Percentiles rank a stretch among this genome's conserved stretches.
Conservation (phyloP, 2,329 filamentous ascomycete genomes). For the Alternaria sp. region DNA sequence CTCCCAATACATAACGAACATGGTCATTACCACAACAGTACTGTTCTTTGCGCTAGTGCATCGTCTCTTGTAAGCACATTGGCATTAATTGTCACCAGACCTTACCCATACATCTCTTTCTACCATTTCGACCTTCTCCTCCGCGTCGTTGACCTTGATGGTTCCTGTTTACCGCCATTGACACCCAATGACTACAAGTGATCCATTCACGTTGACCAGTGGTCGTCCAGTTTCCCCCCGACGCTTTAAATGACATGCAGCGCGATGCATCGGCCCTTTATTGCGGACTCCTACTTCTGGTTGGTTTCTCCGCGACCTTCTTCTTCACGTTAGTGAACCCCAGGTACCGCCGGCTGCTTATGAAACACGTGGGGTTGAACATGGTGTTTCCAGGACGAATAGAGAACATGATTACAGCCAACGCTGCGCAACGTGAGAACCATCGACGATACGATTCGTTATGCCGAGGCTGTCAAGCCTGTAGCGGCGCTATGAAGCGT, state of each 20-base stretch:
- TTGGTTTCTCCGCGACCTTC: constrained; percentile 30
- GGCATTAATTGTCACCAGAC: constrained; percentile 9
- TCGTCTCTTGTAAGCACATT: constrained; percentile 6
- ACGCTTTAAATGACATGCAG: constrained; percentile 17
- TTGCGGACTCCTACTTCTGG: constrained; percentile 17
- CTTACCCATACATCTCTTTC: background rate
- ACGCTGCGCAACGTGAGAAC: constrained; percentile 10
- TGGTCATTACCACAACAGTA: background rate
- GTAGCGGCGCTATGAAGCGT: constrained; percentile 2
- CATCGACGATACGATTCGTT: constrained; percentile 4
- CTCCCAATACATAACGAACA: background rate
- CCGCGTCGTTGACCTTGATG: constrained; percentile 9
- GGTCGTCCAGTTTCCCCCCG: constrained; percentile 2
- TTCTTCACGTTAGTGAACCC: constrained; percentile 30
- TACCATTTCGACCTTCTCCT: constrained; percentile 14
- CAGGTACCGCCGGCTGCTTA: constrained; percentile 8
- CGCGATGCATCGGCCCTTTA: constrained; percentile 24
- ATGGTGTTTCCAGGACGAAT: background rate
- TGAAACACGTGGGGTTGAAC: constrained; percentile 10
- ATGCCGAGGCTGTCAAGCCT: constrained; percentile 5
- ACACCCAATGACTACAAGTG: constrained; percentile 15
- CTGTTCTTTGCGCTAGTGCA: constrained; percentile 7
- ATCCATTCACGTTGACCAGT: constrained; percentile 23
- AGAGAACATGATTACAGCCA: background rate
- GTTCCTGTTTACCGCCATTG: background rate